These are phyloP conservation scores for Dalbergia cochinchinensis DNA, from an alignment of 306 rosid species.

Conservation along the genomic window DNA sequence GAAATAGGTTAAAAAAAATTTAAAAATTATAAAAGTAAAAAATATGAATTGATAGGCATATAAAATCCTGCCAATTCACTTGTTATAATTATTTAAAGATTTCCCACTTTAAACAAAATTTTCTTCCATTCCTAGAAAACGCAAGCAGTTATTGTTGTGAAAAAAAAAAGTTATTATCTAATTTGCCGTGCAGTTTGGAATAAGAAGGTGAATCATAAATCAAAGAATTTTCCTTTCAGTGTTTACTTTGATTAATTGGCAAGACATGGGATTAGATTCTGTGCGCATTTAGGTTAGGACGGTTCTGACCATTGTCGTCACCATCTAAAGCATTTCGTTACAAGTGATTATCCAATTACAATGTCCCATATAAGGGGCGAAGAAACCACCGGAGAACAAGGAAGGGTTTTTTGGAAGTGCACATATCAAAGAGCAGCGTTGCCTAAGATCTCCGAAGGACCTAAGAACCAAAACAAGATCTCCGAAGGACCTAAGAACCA, in stretches of 20 bases:
- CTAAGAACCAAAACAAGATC: not conserved
- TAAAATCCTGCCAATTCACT: too few species aligned
- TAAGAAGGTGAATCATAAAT: too few species aligned
- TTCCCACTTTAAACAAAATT: too few species aligned
- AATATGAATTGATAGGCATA: too few species aligned
- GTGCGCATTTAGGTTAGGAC: not conserved
- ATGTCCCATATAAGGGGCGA: not conserved
- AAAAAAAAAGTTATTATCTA: too few species aligned
- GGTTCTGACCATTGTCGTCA: not conserved
- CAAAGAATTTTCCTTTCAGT: too few species aligned
- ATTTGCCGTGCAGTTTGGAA: too few species aligned
- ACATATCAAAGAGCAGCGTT: constrained; percentile 2
- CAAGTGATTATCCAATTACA: not conserved
- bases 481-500: not conserved
- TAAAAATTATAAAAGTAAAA: too few species aligned
- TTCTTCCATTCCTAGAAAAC: too few species aligned
- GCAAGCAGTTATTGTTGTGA: too few species aligned
- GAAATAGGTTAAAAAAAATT: too few species aligned
- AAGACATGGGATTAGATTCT: not conserved
- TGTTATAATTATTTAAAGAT: too few species aligned
- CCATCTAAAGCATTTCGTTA: not conserved
- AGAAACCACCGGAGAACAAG: not conserved
- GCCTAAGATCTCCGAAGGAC: not conserved
- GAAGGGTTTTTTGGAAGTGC: not conserved
- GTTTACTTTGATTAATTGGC: not conserved